Base-by-base conservation (phyloP, 129 eudicot species). In the Tagetes patula region DNA sequence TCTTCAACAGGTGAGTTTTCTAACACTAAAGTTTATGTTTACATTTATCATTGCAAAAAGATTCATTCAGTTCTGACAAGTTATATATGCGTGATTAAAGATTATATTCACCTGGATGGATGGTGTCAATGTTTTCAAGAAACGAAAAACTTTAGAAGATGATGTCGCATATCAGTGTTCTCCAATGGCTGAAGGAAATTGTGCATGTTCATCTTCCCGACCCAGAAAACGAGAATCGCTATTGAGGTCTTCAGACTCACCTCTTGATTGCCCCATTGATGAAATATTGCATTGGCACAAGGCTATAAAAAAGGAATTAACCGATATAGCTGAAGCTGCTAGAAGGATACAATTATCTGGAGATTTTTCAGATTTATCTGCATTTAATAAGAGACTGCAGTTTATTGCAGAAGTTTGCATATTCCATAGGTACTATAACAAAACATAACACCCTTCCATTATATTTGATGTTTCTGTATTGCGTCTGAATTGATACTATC, bases 391-490 rank as follows among this genome's bases (percentile, higher is more conserved):
- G 79, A 84, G 97, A 81, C 86, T 94, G 78, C 98, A 90, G 60
- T 94, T 94, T 47, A 94, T 94, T 75, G 97, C 98, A 1, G 98
- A 94, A 90, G 98, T 94, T 72, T 94, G 97, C 73, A 88, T 94
- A 70, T 94, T 94, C 73, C 98, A 94, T 78, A 94, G 98, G 98
- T 89, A 87, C 66, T 10, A 38, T 49, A 54, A 65, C 46, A 0
- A 6, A 53, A 3, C 48, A 13, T 13, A 32, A 31, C 42, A 33
- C 31, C 41, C 12, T 41, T 34, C 13, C 30, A 40, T 38, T 39
- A 54, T 27, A 20, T 37, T 71, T 55, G 1, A 14, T 55, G 53
- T 54, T 38, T 71, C 9, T 50, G 71, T 70, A 39, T 30, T 69
- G 62, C 11, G 54, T 38, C 60, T 38, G 56, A 6, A 30, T 50